These are phyloP conservation scores for Arabis alpina DNA, from an alignment of 345 rosid genomes.

Conservation along the genomic window DNA sequence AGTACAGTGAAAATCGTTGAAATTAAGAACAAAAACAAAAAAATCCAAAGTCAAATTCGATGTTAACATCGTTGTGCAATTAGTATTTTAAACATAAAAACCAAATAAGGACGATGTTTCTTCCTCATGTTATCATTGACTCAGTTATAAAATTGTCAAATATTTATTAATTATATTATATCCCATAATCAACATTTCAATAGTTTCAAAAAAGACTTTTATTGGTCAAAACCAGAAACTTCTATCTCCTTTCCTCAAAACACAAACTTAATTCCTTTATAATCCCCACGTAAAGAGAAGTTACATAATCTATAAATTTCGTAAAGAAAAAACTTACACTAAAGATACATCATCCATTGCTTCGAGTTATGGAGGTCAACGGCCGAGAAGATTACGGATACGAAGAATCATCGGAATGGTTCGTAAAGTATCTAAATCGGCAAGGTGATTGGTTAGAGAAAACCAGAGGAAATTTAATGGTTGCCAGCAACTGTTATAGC, in stretches of 20 bases:
- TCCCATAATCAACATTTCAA: slow-evolving; percentile 1
- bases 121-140: slow-evolving; percentile 15
- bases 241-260: slow-evolving; percentile 9
- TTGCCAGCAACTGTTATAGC: slow-evolving; percentile 46
- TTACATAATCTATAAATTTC: background rate
- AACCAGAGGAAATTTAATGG: slow-evolving; percentile 42
- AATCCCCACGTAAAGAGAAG: background rate
- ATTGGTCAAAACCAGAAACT: background rate
- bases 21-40: background rate
- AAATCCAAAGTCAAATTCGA: slow-evolving; percentile 26
- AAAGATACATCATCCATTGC: background rate
- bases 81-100: background rate
- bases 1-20: slow-evolving; percentile 12
- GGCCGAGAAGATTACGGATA: slow-evolving; percentile 14
- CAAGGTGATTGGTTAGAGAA: slow-evolving; percentile 47
- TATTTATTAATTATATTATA: too few species aligned
- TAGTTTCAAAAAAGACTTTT: slow-evolving; percentile 14
- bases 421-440: slow-evolving; percentile 33
- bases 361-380: slow-evolving; percentile 26
- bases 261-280: slow-evolving; percentile 5
- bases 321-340: background rate
- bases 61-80: background rate
- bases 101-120: background rate
- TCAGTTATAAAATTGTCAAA: background rate
- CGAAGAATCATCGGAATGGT: slow-evolving; percentile 37